Base-by-base conservation (phyloP, 163 green algal species). In the Scenedesmus sp. region DNA sequence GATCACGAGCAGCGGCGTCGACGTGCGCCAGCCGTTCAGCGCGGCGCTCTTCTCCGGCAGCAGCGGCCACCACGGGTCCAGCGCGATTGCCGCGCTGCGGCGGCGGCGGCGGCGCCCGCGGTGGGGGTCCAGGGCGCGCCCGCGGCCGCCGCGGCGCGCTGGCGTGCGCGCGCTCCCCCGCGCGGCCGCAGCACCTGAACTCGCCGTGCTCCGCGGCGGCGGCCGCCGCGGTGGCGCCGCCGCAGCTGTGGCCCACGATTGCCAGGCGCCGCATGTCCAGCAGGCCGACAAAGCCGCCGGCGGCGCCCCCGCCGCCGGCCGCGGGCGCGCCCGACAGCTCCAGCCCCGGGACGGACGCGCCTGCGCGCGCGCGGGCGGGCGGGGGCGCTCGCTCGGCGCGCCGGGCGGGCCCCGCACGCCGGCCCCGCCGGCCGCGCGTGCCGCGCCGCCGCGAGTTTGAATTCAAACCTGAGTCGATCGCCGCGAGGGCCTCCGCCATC, bases 51-150 rank as follows among this genome's bases (percentile, higher is more conserved):
- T 24, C 6, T 24, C 42, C 2, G 69, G 69, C 69, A 77, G 54
- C 69, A 77, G 69, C 20, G 69, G 69, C 69, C 69, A 77, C 69
- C 69, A 77, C 6, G 69, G 69, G 54, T 77, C 69, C 31, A 77
- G 54, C 0, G 69, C 69, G 6, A 77, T 26, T n/a, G n/a, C n/a
- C n/a, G n/a, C n/a, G n/a, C n/a, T n/a, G n/a, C n/a, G n/a, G n/a
- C n/a, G n/a, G n/a, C n/a, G n/a, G n/a, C n/a, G n/a, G n/a, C n/a
- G n/a, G n/a, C n/a, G n/a, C n/a, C n/a, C n/a, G n/a, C n/a, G n/a
- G n/a, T n/a, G n/a, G n/a, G n/a, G n/a, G n/a, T n/a, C n/a, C n/a
- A n/a, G n/a, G n/a, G n/a, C n/a, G n/a, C n/a, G n/a, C n/a, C n/a
- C n/a, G n/a, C n/a, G n/a, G n/a, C n/a, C n/a, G n/a, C n/a, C n/a